Evolutionary conservation across 192 early-diverging fungal genomes (phyloP).

Genomic region (Coemansia sp.): DNA sequence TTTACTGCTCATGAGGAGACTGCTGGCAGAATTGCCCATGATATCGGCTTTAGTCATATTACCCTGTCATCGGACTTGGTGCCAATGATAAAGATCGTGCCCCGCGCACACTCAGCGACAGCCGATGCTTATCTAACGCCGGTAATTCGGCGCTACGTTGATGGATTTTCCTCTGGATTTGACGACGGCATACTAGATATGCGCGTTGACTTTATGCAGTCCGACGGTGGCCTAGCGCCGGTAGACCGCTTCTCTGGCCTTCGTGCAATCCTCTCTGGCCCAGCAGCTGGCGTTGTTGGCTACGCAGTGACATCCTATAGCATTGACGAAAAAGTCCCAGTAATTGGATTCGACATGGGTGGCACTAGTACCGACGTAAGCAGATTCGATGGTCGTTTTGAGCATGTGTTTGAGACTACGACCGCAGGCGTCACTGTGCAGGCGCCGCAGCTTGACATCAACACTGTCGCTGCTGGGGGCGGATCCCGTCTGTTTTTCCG

Average conservation of each 20-base stretch:
- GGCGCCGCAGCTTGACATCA: conserved; percentile 95
- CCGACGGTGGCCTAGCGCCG: conserved; percentile 91
- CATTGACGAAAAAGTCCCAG: conserved; percentile 49
- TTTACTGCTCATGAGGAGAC: conserved; percentile 81
- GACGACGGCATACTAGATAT: conserved; percentile 61
- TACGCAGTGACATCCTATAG: conserved; percentile 62
- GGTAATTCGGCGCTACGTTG: conserved; percentile 81
- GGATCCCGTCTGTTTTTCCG: conserved; percentile 90
- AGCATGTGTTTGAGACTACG: conserved; percentile 94
- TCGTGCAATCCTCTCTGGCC: conserved; percentile 89
- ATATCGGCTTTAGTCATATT: conserved; percentile 84
- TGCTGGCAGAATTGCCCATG: conserved; percentile 64
- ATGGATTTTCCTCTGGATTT: conserved; percentile 87
- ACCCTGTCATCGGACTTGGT: conserved; percentile 78
- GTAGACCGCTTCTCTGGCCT: conserved; percentile 85
- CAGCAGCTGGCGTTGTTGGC: conserved; percentile 95
- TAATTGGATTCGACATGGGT: conserved; percentile 99
- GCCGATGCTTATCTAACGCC: conserved; percentile 96
- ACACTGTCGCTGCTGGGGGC: conserved; percentile 96
- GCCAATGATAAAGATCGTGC: conserved; percentile 95
- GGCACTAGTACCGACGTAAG: conserved; percentile 92
- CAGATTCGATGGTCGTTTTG: conserved; percentile 82
- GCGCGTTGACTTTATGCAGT: conserved; percentile 96
- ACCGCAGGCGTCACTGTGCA: conserved; percentile 91
- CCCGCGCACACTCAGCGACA: conserved; percentile 85